phyloP scores from a whole-genome alignment of 2,329 filamentous ascomycete genomes.

The Aspergillus sp. region DNA sequence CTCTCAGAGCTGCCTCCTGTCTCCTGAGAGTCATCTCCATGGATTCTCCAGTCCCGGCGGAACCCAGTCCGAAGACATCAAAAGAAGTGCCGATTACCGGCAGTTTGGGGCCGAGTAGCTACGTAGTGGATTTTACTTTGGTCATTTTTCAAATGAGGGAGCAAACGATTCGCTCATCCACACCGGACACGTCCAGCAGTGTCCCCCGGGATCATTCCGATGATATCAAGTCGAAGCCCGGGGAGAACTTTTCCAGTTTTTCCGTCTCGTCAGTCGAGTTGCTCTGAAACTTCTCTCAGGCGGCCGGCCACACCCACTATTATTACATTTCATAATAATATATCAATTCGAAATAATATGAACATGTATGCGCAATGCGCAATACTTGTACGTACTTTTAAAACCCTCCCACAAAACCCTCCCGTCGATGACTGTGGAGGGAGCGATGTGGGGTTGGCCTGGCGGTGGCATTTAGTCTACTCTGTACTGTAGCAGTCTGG shows the following conservation, averaged over 20 bases:
- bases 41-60: not conserved
- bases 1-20: too few species aligned
- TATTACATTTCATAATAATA: too few species aligned
- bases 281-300: too few species aligned
- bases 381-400: too few species aligned
- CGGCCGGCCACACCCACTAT: too few species aligned
- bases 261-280: not conserved
- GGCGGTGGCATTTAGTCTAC: not conserved
- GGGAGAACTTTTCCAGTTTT: not conserved
- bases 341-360: too few species aligned
- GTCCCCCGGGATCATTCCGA: not conserved
- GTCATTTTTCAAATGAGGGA: not conserved
- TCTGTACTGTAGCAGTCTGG: too few species aligned
- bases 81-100: constrained; percentile 10
- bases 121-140: not conserved
- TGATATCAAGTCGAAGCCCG: not conserved
- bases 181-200: not conserved
- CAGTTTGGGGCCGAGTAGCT: not conserved
- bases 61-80: not conserved
- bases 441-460: not conserved
- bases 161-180: not conserved
- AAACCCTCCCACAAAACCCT: too few species aligned
- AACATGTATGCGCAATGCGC: too few species aligned
- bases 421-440: not conserved
- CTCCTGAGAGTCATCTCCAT: too few species aligned